Percentiles rank a stretch among this genome's conserved stretches.
Conservation (phyloP, 108 stramenopile genomes). For the Nitzschia sp. region DNA sequence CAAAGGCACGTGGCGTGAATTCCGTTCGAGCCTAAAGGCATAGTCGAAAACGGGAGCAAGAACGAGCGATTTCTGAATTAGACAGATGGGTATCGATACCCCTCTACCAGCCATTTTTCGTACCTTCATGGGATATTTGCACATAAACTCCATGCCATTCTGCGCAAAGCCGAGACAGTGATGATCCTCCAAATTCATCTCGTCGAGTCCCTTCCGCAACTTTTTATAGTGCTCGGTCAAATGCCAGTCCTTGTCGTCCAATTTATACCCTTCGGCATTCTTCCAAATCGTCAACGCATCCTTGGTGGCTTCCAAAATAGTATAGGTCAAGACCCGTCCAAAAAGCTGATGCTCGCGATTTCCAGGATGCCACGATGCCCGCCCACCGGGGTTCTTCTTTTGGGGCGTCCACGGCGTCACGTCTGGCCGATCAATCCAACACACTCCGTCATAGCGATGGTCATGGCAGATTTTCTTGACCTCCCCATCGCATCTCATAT, state of each 20-base stretch:
- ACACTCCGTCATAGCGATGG: constrained; percentile 51
- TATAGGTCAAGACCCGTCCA: constrained; percentile 59
- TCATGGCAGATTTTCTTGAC: constrained; percentile 37
- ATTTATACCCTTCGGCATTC: constrained; percentile 17
- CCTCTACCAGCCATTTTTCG: too few species aligned
- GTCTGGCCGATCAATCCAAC: constrained; percentile 66
- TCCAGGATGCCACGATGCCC: constrained; percentile 59
- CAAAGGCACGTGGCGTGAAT: constrained; percentile 67
- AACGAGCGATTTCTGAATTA: too few species aligned
- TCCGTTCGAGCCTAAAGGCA: constrained; percentile 45
- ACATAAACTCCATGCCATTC: constrained; percentile 42
- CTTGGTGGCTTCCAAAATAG: constrained; percentile 51
- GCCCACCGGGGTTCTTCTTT: constrained; percentile 20
- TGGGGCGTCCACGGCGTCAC: constrained; percentile 52
- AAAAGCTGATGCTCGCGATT: constrained; percentile 61
- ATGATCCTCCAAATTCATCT: constrained; percentile 17
- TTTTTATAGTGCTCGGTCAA: constrained; percentile 44
- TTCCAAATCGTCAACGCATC: constrained; percentile 61
- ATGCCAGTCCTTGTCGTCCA: constrained; percentile 64
- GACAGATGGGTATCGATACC: too few species aligned
- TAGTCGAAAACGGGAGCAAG: not conserved
- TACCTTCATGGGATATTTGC: constrained; percentile 51
- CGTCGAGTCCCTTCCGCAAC: constrained; percentile 18
- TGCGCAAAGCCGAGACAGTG: constrained; percentile 37
- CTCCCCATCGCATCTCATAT: constrained; percentile 49